A percentile compares a stretch with the other conserved stretches of the same genome.
Conservation (phyloP, 202 grass and related monocot genomes). For the Panicum hallii region DNA sequence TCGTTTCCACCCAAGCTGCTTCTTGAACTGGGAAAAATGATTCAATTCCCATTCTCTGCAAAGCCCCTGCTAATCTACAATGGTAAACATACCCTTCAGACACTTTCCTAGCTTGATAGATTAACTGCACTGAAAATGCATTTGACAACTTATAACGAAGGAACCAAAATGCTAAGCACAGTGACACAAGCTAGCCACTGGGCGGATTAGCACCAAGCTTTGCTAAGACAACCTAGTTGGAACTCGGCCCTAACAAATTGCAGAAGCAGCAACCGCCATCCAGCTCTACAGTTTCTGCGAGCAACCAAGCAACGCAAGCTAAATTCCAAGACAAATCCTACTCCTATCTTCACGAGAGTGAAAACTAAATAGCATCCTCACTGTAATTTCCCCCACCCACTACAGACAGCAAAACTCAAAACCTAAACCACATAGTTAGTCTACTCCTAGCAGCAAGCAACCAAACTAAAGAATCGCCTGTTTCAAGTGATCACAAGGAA, state of each 20-base stretch:
- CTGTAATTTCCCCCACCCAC: background rate
- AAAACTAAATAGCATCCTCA: background rate
- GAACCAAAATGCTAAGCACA: background rate
- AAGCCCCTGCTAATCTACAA: conserved; percentile 65
- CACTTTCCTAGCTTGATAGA: background rate
- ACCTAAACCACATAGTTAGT: background rate
- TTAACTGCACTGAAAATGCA: conserved; percentile 15
- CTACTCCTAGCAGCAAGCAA: background rate
- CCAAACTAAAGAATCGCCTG: background rate
- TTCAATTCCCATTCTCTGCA: conserved; percentile 72
- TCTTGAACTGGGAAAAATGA: conserved; percentile 81
- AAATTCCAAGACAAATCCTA: background rate
- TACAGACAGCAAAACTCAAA: background rate
- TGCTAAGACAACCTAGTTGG: background rate
- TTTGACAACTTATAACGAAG: background rate
- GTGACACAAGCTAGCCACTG: background rate
- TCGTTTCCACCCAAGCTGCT: conserved; percentile 79
- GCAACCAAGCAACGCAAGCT: background rate
- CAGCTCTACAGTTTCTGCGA: background rate
- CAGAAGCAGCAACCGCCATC: background rate
- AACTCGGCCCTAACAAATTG: background rate
- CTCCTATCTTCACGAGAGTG: background rate
- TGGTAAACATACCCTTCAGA: conserved; percentile 3
- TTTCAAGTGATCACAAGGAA: background rate
- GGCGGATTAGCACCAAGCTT: background rate